Base-by-base conservation (phyloP, 1,284 basidiomycete species). In the Xerocomus alliaceus region DNA sequence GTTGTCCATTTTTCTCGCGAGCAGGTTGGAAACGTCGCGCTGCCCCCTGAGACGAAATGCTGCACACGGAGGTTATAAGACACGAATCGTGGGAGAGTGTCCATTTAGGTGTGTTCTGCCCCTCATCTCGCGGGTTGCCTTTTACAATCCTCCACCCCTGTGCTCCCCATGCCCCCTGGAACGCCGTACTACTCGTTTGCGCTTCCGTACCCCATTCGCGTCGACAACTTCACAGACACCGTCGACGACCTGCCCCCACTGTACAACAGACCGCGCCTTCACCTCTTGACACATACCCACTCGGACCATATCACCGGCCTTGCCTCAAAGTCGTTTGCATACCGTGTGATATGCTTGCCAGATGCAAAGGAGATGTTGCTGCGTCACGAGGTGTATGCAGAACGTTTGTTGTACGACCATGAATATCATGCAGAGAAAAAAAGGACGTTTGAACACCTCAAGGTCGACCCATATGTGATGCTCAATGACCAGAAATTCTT, bases 301-400 rank as follows among this genome's bases (percentile, higher is more conserved):
- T 83, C 93, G 0, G 94, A 95, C 75, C 93, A 95, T 71, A 81
- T 91, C 57, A 78, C 76, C 46, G 92, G 92, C 6, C 80, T 93
- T 15, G 82, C 86, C 22, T 82, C 89, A 22, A 86, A 87, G 63
- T 89, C 87, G 0, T 93, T 93, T 66, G 85, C 83, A 3, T 81
- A 84, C 32, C 81, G 78, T 4, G 84, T 95, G 15, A 75, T 92
- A 53, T 95, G 93, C 75, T 92, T 92, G 0, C 75, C 79, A 13
- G 92, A 94, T 73, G 87, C 93, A 15, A 95, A 94, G 75, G 83
- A 89, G 57, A 93, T 95, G 89, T 78, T 95, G 1, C 76, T 95
- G 24, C 81, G 84, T 50, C 87, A 92, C 65, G 92, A 95, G 69
- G 82, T 87, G 1, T 89, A 87, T 62, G 76, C 76, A 18, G 89